Percentiles rank a stretch among this genome's conserved stretches.
Conservation (phyloP, 176 grass and related monocot species). For the Oryza punctata region DNA sequence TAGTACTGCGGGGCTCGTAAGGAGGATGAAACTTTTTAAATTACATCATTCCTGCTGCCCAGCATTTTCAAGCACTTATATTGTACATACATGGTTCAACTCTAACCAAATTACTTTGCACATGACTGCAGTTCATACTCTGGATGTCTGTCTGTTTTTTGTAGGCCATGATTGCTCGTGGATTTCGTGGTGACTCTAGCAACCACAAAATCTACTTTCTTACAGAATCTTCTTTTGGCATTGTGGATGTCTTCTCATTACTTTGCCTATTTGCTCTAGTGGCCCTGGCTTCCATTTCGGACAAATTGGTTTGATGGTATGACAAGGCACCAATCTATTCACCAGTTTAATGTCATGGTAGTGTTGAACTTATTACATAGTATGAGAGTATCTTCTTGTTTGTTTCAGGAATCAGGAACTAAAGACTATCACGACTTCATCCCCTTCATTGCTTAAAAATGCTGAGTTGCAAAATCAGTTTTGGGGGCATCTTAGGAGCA, state of each 20-base stretch:
- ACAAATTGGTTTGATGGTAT: conserved; percentile 60
- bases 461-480: neutral
- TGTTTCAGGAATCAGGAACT: conserved; percentile 34
- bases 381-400: neutral
- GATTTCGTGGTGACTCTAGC: conserved; percentile 75
- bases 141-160: conserved; percentile 29
- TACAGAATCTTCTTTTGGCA: conserved; percentile 70
- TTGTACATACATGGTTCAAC: neutral
- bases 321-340: conserved; percentile 19
- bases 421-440: neutral
- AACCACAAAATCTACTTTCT: conserved; percentile 88
- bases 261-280: conserved; percentile 71
- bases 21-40: conserved; percentile 29
- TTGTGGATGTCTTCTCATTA: conserved; percentile 74
- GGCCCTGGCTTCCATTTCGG: conserved; percentile 62
- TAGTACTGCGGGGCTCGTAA: neutral
- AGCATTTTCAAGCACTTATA: neutral
- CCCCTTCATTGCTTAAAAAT: neutral
- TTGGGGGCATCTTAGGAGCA: neutral
- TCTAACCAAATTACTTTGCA: neutral
- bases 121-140: neutral
- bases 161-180: conserved; percentile 93
- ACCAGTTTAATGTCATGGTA: conserved; percentile 8
- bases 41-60: conserved; percentile 7
- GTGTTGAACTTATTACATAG: neutral